Percentiles rank a stretch among this genome's conserved stretches.
Evolutionary conservation across 805 yeast genomes (phyloP).

Genomic region (Priceomyces medius): DNA sequence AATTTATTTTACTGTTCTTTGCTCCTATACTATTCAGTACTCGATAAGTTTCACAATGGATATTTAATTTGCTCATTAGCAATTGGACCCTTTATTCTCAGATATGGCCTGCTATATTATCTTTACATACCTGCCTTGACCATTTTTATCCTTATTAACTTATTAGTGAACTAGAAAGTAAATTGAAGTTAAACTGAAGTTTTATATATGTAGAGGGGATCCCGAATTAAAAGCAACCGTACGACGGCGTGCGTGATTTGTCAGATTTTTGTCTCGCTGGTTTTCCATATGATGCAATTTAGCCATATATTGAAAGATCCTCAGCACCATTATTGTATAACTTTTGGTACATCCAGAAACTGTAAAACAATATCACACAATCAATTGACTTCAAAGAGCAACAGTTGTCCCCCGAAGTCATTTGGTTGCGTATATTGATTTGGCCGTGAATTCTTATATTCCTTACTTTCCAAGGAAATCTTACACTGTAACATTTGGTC

Average conservation of each 20-base stretch:
- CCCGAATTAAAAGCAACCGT: slow-evolving; percentile 4
- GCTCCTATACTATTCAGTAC: not conserved
- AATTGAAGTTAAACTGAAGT: not conserved
- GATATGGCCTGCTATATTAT: not conserved
- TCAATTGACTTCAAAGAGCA: no score
- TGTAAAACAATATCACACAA: no score
- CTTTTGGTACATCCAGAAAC: no score
- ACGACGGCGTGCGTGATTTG: slow-evolving; percentile 2
- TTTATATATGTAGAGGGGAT: not conserved
- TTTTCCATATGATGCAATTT: not conserved
- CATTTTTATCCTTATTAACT: slow-evolving; percentile 35
- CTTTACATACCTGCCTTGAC: slow-evolving; percentile 61
- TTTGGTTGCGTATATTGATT: no score
- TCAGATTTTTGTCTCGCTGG: not conserved
- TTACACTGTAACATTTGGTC: no score
- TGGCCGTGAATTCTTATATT: no score
- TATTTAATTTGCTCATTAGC: not conserved
- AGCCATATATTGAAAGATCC: no score
- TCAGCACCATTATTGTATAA: no score
- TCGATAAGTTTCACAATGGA: not conserved
- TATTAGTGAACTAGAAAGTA: not conserved
- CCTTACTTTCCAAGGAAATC: no score
- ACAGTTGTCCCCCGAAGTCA: no score
- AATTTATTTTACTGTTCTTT: slow-evolving; percentile 1
- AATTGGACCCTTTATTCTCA: not conserved